Evolutionary conservation across 805 yeast genomes (phyloP), one percentile per base, ranked within the genome.

Genomic region (Wickerhamiella sorbophila): DNA sequence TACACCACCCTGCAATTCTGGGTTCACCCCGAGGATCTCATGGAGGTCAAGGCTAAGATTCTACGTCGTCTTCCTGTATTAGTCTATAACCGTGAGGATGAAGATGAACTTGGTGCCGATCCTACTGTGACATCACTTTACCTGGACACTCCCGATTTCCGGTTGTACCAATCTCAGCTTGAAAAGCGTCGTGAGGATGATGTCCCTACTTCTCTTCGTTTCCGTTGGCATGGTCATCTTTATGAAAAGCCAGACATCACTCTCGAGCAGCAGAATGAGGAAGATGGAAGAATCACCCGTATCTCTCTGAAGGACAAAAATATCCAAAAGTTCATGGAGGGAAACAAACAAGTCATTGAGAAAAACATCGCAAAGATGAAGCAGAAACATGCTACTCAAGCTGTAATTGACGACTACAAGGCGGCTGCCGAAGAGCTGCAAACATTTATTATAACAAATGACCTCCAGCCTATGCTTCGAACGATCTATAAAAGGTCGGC

Each of bases 21-120:
- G 98, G 72, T 91, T 35, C 97, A 88, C 59, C 87, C 88, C n/a
- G 98, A 91, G 52, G 82, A 85, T 58, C 59, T 91, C 58, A 87
- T 88, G 95, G 97, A 88, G 64, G 95, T 87, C 43, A 88, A 88
- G 65, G 85, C 97, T n/a, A 77, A 86, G 45, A 83, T 88, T 50
- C 72, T 88, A 57, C 79, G 97, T 59, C 94, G 85, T 54, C 72
- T 88, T 50, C 98, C 98, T 1, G 94, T 87, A 4, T 70, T 88
- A 48, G 81, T 88, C 38, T 91, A 86, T 48, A 67, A 70, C 50
- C 69, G 63, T 39, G 67, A 69, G 43, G 69, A 65, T 41, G 72
- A 65, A 36, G 75, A 70, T 44, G 71, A 48, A 24, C 51, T 41
- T 36, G 55, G 52, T 38, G 63, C 63, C 20, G 96, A 87, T 54